These are phyloP conservation scores for Millerozyma acaciae DNA, from an alignment of 805 yeast species.

Conservation along the genomic window DNA sequence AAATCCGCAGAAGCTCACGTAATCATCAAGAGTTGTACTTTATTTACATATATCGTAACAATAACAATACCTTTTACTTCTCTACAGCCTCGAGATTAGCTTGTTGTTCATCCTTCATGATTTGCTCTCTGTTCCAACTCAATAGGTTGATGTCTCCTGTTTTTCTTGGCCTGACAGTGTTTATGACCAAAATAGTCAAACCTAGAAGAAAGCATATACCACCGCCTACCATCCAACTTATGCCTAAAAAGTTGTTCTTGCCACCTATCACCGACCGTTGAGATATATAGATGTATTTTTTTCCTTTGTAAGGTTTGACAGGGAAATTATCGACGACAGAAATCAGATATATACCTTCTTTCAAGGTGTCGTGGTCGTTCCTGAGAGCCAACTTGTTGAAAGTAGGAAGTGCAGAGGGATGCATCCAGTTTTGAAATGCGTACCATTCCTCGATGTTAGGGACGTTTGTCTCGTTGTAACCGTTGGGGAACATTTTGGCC, in stretches of 20 bases:
- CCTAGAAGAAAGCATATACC: constrained; percentile 62
- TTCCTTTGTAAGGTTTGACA: constrained; percentile 62
- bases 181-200: constrained; percentile 47
- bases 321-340: constrained; percentile 77
- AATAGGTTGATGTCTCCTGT: constrained; percentile 67
- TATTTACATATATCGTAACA: too few species aligned
- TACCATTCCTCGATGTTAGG: constrained; percentile 59
- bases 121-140: constrained; percentile 62
- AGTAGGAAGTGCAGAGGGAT: constrained; percentile 37
- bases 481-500: constrained; percentile 40
- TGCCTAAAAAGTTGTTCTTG: constrained; percentile 67
- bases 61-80: too few species aligned
- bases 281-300: constrained; percentile 61
- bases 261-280: constrained; percentile 77
- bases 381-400: constrained; percentile 52
- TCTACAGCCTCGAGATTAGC: too few species aligned
- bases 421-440: constrained; percentile 56
- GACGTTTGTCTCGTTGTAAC: constrained; percentile 40
- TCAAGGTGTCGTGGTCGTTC: constrained; percentile 53
- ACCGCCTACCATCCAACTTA: constrained; percentile 73
- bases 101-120: constrained; percentile 13
- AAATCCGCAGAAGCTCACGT: too few species aligned
- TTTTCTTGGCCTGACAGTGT: constrained; percentile 63
- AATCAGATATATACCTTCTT: constrained; percentile 59
- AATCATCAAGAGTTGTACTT: too few species aligned